Evolutionary conservation across 176 grass and related monocot genomes (phyloP).

Genomic region (Oryza coarctata): DNA sequence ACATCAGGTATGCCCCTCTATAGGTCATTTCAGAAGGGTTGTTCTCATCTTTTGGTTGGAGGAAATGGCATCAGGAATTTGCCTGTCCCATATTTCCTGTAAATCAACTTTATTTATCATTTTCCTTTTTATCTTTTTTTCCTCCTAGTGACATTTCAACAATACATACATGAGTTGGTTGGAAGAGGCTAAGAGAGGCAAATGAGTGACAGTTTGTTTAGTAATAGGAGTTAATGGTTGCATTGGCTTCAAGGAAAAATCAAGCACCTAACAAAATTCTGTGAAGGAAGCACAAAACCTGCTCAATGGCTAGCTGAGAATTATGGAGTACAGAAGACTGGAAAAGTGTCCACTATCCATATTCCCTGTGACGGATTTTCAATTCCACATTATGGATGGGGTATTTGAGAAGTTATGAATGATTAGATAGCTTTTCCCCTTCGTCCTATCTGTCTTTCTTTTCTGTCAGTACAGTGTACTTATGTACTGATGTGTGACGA

Average conservation of each 20-base stretch:
- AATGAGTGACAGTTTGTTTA: neutral
- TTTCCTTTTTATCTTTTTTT: neutral
- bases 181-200: too few relatives aligned
- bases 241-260: slow-evolving; percentile 9
- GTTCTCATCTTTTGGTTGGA: slow-evolving; percentile 30
- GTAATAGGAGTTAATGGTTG: neutral
- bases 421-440: neutral
- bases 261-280: neutral
- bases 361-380: neutral
- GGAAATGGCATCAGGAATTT: neutral
- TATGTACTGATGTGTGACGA: neutral
- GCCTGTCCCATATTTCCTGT: neutral
- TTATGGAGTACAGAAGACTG: neutral
- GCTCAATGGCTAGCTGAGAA: neutral
- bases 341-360: neutral
- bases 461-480: neutral
- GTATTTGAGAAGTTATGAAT: neutral
- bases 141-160: neutral
- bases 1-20: slow-evolving; percentile 23
- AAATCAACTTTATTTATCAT: neutral
- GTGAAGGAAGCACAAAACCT: neutral
- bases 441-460: neutral
- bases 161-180: neutral
- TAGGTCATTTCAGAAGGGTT: slow-evolving; percentile 29
- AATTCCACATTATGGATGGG: neutral